Percentiles rank a stretch among this genome's conserved stretches.
Evolutionary conservation across 2,329 filamentous ascomycete genomes (phyloP).

Genomic region (Colletotrichum tanaceti): DNA sequence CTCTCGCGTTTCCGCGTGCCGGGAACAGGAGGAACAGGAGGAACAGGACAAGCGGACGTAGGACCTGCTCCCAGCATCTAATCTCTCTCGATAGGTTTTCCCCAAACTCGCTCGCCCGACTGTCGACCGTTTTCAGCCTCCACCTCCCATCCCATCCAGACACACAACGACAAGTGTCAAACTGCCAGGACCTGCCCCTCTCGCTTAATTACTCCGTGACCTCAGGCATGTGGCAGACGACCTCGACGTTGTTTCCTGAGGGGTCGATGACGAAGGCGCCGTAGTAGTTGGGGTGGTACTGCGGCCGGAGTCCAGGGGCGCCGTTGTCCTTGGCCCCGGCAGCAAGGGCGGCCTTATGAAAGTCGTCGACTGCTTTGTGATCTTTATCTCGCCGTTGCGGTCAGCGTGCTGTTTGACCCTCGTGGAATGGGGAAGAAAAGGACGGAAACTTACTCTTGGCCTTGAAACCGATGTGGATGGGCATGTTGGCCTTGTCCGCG

Average conservation of each 20-base stretch:
- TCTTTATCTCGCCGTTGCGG: conserved; percentile 45
- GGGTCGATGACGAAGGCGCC: conserved; percentile 63
- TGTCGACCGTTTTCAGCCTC: too few relatives aligned
- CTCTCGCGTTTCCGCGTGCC: too few relatives aligned
- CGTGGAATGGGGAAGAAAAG: background rate
- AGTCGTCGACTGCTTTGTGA: conserved; percentile 56
- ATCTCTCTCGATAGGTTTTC: too few relatives aligned
- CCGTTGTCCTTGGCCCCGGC: conserved; percentile 62
- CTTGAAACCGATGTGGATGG: conserved; percentile 49
- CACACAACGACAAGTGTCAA: background rate
- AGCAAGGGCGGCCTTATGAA: conserved; percentile 54
- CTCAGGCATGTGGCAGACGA: conserved; percentile 47
- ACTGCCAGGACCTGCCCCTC: background rate
- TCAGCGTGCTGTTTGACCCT: background rate
- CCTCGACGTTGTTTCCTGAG: conserved; percentile 65
- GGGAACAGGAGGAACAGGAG: too few relatives aligned
- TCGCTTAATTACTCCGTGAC: conserved; percentile 13
- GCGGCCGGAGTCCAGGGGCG: conserved; percentile 55
- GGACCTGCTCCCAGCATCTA: too few relatives aligned
- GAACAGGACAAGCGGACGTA: too few relatives aligned
- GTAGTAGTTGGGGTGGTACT: conserved; percentile 62
- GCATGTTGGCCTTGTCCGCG: conserved; percentile 36
- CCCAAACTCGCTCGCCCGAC: too few relatives aligned
- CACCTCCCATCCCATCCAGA: background rate
- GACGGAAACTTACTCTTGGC: conserved; percentile 45